Evolutionary conservation across 2,329 filamentous ascomycete species (phyloP).

Genomic region (Diaporthe vexans): DNA sequence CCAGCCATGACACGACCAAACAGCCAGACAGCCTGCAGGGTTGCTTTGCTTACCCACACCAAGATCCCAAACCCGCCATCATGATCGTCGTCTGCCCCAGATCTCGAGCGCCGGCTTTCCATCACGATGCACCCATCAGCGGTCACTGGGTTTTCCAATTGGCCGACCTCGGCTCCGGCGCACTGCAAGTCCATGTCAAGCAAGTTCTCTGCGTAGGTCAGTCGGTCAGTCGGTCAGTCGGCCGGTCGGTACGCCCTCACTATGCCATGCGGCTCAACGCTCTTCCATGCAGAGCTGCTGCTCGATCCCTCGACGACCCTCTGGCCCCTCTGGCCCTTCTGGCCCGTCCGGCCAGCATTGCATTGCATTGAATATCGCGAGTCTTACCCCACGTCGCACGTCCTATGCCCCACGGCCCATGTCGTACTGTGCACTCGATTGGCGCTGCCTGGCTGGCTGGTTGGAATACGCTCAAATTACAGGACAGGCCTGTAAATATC

Average conservation of each 20-base stretch:
- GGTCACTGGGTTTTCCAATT: neutral
- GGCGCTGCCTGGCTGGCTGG: neutral
- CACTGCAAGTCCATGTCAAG: neutral
- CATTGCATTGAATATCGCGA: neutral
- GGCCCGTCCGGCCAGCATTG: neutral
- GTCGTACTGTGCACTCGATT: neutral
- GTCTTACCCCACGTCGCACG: neutral
- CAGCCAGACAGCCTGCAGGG: neutral
- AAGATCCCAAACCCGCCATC: constrained; percentile 18
- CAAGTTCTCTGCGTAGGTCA: no score
- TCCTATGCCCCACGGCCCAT: neutral
- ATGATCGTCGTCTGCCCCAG: constrained; percentile 23
- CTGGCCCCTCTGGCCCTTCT: no score
- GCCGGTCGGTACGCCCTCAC: no score
- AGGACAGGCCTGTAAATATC: neutral
- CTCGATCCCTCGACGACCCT: neutral
- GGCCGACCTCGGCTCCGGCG: constrained; percentile 20
- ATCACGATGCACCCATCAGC: constrained; percentile 11
- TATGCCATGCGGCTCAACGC: constrained; percentile 24
- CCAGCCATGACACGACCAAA: constrained; percentile 10
- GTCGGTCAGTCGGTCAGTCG: no score
- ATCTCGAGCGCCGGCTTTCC: constrained; percentile 18
- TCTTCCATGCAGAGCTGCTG: neutral
- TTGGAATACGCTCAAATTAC: neutral
- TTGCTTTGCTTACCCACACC: neutral